phyloP scores from a whole-genome alignment of 1,284 basidiomycete species.

The Trametes pubescens region DNA sequence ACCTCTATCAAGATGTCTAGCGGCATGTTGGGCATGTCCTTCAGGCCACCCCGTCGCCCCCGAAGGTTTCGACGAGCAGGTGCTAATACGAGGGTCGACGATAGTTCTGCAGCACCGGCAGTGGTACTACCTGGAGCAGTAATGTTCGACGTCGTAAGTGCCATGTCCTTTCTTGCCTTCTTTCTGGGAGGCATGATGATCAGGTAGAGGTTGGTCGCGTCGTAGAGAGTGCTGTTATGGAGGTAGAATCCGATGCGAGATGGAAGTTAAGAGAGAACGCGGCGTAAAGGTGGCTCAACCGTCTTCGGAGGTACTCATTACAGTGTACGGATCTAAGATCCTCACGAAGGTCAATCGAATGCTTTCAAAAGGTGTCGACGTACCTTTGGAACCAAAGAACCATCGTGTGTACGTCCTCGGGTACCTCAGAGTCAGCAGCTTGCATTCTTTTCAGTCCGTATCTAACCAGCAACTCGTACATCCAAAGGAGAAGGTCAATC shows the following conservation, averaged over 20 bases:
- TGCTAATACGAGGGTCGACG: neutral
- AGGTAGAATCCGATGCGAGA: no score
- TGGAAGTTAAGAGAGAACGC: no score
- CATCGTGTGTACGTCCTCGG: no score
- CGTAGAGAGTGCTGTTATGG: no score
- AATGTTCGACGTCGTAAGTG: neutral
- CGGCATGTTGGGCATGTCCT: constrained; percentile 35
- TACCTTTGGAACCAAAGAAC: no score
- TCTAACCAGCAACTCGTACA: constrained; percentile 6
- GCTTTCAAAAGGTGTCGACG: neutral
- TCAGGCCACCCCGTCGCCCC: constrained; percentile 25
- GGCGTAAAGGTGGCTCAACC: no score
- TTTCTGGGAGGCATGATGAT: constrained; percentile 18
- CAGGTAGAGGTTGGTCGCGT: no score
- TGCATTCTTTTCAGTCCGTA: neutral
- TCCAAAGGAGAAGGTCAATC: neutral
- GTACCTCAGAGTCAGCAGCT: no score
- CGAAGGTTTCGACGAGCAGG: constrained; percentile 14
- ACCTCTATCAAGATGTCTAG: constrained; percentile 38
- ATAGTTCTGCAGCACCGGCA: neutral
- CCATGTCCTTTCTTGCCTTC: neutral
- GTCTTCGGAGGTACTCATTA: neutral
- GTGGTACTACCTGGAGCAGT: neutral
- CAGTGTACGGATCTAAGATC: neutral
- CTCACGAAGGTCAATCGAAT: neutral